phyloP scores from a whole-genome alignment of 139 green algal species.

The Chlorella sorokiniana region DNA sequence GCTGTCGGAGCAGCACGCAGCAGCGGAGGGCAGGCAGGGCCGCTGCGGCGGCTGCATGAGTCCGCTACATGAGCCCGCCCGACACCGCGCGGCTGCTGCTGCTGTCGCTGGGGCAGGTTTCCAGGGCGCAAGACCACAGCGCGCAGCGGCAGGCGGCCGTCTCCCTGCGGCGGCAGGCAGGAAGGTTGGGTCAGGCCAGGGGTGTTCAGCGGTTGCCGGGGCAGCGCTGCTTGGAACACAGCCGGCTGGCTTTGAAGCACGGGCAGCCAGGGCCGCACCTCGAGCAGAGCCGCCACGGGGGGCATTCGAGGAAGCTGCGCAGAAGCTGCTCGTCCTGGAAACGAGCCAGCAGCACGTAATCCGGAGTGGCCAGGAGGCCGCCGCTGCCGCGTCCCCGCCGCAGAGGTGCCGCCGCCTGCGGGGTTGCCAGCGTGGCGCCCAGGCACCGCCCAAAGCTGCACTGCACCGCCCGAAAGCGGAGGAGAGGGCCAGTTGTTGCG shows the following conservation, averaged over 20 bases:
- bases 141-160: constrained; percentile 14
- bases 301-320: constrained; percentile 30
- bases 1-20: too few species aligned
- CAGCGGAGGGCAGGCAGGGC: too few species aligned
- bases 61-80: neutral
- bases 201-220: neutral
- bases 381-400: neutral
- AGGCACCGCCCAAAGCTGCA: constrained; percentile 23
- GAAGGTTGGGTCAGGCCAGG: neutral
- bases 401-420: neutral
- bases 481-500: constrained; percentile 33
- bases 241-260: neutral
- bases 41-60: neutral
- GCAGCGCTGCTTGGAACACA: neutral
- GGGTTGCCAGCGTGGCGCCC: neutral
- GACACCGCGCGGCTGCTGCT: constrained; percentile 13
- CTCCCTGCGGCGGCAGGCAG: neutral
- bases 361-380: constrained; percentile 1
- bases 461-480: constrained; percentile 45
- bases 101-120: constrained; percentile 23
- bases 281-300: constrained; percentile 32
- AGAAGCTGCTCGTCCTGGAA: constrained; percentile 32
- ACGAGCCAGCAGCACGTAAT: constrained; percentile 24
- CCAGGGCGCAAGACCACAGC: constrained; percentile 24
- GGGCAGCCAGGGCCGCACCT: constrained; percentile 12